These are phyloP conservation scores for Nidularia sp. DNA, from an alignment of 768 basidiomycete species.

Conservation along the genomic window DNA sequence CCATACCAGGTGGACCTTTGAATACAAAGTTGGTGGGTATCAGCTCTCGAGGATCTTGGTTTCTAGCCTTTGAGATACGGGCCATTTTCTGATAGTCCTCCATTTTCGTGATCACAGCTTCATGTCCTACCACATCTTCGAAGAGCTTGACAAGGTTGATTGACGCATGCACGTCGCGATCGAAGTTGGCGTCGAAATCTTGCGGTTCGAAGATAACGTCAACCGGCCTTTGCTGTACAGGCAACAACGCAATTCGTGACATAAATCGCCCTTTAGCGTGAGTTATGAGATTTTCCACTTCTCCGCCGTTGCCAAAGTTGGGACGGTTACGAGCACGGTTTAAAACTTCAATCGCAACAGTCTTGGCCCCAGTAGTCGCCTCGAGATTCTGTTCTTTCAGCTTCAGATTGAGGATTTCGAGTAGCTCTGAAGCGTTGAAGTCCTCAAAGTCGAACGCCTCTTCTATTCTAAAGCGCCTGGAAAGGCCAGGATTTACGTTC, in stretches of 20 bases:
- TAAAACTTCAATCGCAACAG: constrained; percentile 47
- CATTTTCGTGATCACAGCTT: constrained; percentile 46
- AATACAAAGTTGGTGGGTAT: constrained; percentile 70
- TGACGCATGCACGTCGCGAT: constrained; percentile 43
- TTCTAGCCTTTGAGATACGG: constrained; percentile 29
- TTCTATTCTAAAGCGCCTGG: constrained; percentile 65
- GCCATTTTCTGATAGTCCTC: constrained; percentile 50
- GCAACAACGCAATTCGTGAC: too few relatives aligned
- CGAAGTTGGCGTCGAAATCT: constrained; percentile 64
- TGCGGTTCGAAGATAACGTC: constrained; percentile 25
- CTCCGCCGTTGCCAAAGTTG: constrained; percentile 65
- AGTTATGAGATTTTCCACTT: constrained; percentile 49
- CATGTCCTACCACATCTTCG: constrained; percentile 59
- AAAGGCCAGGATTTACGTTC: constrained; percentile 69
- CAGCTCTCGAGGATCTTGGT: constrained; percentile 39
- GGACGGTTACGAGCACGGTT: constrained; percentile 39
- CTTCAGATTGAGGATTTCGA: constrained; percentile 49
- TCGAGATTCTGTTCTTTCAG: constrained; percentile 51
- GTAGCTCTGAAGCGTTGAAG: constrained; percentile 50
- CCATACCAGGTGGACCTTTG: constrained; percentile 45
- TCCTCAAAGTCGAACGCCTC: constrained; percentile 69
- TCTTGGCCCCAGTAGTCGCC: constrained; percentile 55
- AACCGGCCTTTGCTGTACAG: not conserved
- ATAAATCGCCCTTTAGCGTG: too few relatives aligned
- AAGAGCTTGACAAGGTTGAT: constrained; percentile 54